Conservation (phyloP, 352 stramenopile genomes). For the Globisporangium canariense region DNA sequence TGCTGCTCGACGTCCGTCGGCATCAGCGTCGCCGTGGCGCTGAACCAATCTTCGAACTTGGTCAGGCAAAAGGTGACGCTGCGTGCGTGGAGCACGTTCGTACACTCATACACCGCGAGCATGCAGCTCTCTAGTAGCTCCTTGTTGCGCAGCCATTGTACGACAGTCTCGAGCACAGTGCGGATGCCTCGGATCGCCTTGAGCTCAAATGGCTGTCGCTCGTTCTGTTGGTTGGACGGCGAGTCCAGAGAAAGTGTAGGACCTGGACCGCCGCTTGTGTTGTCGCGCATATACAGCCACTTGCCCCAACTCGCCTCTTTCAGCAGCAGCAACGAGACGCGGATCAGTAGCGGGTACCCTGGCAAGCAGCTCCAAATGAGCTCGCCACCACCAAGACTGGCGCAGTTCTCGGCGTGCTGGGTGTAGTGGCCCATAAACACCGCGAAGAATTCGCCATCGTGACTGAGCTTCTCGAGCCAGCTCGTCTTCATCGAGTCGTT, state of each 20-base stretch:
- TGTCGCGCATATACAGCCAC: constrained; percentile 50
- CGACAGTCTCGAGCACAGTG: constrained; percentile 54
- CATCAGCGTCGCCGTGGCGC: constrained; percentile 24
- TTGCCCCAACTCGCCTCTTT: constrained; percentile 70
- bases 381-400: constrained; percentile 17
- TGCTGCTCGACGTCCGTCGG: constrained; percentile 24
- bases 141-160: constrained; percentile 54
- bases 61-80: constrained; percentile 60
- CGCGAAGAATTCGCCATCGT: constrained; percentile 72
- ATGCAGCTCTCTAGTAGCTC: constrained; percentile 64
- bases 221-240: constrained; percentile 23
- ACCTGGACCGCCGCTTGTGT: constrained; percentile 24
- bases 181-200: constrained; percentile 42
- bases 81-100: constrained; percentile 60
- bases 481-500: constrained; percentile 32
- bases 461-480: constrained; percentile 53
- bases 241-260: constrained; percentile 28
- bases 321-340: constrained; percentile 50
- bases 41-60: constrained; percentile 72
- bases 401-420: constrained; percentile 44
- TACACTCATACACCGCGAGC: constrained; percentile 69
- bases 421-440: constrained; percentile 64
- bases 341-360: constrained; percentile 60
- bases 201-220: constrained; percentile 43
- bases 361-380: constrained; percentile 52